Base-by-base conservation (phyloP, 1,139 yeast species). In the Blastobotrys illinoisensis region DNA sequence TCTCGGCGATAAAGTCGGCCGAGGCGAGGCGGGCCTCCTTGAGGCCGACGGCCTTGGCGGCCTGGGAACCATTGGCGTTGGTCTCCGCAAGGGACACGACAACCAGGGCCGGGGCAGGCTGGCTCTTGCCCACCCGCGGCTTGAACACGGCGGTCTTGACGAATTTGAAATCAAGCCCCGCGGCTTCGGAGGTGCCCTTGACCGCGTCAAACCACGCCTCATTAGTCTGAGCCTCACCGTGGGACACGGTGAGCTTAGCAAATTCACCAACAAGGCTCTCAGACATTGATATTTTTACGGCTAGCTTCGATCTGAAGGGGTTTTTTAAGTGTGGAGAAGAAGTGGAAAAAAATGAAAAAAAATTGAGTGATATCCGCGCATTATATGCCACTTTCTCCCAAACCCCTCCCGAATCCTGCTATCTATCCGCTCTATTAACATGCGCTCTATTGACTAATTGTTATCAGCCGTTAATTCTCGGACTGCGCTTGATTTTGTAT, bases 21-120 rank as follows among this genome's bases (percentile, higher is more conserved):
- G 83, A 83, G 53, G 97, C 97, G 66, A 88, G 75, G 71, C 97
- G 81, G 61, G 96, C 95, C 60, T 89, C 97, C 73, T 89, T 90
- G 50, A 81, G 88, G 51, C 77, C 78, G 16, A 90, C 87, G 48
- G 83, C 78, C 58, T 78, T 75, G 49, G 96, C 91, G 59, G 89
- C 78, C 32, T 77, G 66, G 21, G 78, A 75, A 5, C 86, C 72
- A 51, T 96, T 89, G 44, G 97, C 88, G 50, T 77, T 75, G 6
- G 96, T 86, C 16, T 61, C 53, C 52, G 81, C 81, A 61, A 86
- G 78, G 6, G 96, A 96, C 67, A 89, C 79, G 43, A 89, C 88
- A 50, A 89, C 82, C 32, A 89, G 79, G 49, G 97, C 96, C 51
- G 86, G 82, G 36, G 95, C 88, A n/a, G 80, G 73, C 52, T 88